These are phyloP conservation scores for Lentinula aciculospora DNA, from an alignment of 768 basidiomycete genomes.

Conservation along the genomic window DNA sequence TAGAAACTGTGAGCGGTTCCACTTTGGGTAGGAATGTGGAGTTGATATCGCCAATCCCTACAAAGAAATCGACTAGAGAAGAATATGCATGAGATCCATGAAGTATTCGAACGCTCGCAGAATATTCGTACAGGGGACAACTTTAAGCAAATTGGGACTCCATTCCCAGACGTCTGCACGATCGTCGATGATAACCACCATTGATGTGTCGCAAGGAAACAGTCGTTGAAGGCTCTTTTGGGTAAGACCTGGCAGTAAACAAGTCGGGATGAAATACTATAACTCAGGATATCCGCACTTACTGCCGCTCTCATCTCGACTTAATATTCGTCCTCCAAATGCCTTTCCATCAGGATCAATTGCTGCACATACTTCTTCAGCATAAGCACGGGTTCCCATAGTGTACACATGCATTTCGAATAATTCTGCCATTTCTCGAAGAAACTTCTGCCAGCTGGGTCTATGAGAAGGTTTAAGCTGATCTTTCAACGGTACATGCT, in stretches of 20 bases:
- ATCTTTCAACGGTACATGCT: not conserved
- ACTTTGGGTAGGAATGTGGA: conserved; percentile 86
- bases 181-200: conserved; percentile 99
- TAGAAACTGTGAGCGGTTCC: conserved; percentile 41
- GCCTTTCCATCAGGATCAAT: conserved; percentile 85
- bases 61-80: conserved; percentile 88
- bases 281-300: conserved; percentile 25
- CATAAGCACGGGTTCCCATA: conserved; percentile 97
- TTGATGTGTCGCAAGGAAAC: conserved; percentile 95
- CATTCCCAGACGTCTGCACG: conserved; percentile 98
- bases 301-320: conserved; percentile 97
- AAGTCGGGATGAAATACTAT: conserved; percentile 10
- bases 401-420: conserved; percentile 99
- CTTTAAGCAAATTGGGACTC: conserved; percentile 94
- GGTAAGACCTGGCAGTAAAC: conserved; percentile 57
- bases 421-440: conserved; percentile 61
- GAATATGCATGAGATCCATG: conserved; percentile 13
- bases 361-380: conserved; percentile 88
- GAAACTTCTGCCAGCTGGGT: conserved; percentile 81
- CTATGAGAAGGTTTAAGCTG: conserved; percentile 24
- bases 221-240: conserved; percentile 88
- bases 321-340: conserved; percentile 85
- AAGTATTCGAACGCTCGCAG: not conserved
- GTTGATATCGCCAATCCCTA: conserved; percentile 98
- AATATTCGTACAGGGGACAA: conserved; percentile 79